phyloP scores from a whole-genome alignment of 2,329 filamentous ascomycete genomes.

The Sarocladium oryzae region DNA sequence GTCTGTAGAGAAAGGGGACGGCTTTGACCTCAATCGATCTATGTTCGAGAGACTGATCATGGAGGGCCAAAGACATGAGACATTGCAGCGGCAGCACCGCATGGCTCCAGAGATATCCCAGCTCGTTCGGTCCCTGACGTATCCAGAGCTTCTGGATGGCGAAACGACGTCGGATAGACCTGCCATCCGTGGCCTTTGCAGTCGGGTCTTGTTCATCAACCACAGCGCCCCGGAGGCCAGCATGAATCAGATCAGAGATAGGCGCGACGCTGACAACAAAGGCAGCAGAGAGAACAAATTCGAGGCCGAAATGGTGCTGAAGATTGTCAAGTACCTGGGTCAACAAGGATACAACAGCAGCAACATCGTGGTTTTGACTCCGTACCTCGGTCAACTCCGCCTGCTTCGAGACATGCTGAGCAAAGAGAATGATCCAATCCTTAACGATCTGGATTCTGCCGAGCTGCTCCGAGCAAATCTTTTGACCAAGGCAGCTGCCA shows the following conservation, averaged over 20 bases:
- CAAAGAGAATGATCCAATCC: constrained; percentile 52
- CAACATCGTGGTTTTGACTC: constrained; percentile 62
- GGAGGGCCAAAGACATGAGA: constrained; percentile 45
- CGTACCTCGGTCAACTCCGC: constrained; percentile 63
- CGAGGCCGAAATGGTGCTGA: constrained; percentile 61
- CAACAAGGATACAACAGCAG: constrained; percentile 65
- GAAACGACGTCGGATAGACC: constrained; percentile 39
- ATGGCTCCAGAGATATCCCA: constrained; percentile 63
- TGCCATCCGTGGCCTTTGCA: constrained; percentile 47
- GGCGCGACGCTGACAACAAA: constrained; percentile 40
- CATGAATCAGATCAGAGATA: constrained; percentile 36
- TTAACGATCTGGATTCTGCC: constrained; percentile 62
- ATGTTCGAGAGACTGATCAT: constrained; percentile 62
- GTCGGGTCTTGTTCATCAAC: constrained; percentile 60
- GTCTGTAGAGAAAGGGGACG: constrained; percentile 55
- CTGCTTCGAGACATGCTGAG: constrained; percentile 47
- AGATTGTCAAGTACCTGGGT: constrained; percentile 57
- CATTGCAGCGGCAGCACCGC: constrained; percentile 56
- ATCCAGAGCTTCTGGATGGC: constrained; percentile 54
- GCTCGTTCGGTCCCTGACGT: constrained; percentile 51
- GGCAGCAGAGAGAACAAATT: constrained; percentile 54
- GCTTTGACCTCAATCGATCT: constrained; percentile 61
- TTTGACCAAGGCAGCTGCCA: constrained; percentile 44
- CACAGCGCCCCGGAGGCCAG: constrained; percentile 50
- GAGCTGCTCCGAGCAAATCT: constrained; percentile 56